These are phyloP conservation scores for Penicillium parvum DNA, from an alignment of 495 filamentous ascomycete genomes.

Conservation along the genomic window DNA sequence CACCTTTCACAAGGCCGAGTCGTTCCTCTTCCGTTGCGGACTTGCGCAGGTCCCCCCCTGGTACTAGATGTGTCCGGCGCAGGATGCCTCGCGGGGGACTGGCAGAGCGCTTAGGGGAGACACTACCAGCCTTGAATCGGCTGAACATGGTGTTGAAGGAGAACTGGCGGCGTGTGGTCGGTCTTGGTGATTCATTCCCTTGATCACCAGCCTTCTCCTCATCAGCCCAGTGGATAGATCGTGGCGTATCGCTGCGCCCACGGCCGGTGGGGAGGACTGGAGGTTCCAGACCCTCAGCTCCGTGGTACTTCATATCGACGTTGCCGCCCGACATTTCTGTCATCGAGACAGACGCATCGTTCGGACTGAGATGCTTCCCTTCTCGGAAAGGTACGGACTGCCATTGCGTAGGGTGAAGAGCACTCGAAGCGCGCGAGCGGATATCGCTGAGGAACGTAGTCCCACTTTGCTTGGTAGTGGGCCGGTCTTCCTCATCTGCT, in stretches of 20 bases:
- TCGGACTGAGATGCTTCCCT: slow-evolving; percentile 11
- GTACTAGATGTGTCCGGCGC: slow-evolving; percentile 44
- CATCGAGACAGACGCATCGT: slow-evolving; percentile 1
- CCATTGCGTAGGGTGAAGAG: slow-evolving; percentile 31
- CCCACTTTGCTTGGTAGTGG: slow-evolving; percentile 30
- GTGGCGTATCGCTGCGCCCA: slow-evolving; percentile 31
- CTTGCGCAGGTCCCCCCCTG: slow-evolving; percentile 27
- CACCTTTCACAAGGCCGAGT: slow-evolving; percentile 80
- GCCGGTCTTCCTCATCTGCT: slow-evolving; percentile 38
- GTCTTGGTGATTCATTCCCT: slow-evolving; percentile 12
- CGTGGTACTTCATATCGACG: slow-evolving; percentile 40
- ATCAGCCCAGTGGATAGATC: slow-evolving; percentile 31
- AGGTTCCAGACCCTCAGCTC: slow-evolving; percentile 16
- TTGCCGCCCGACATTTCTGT: slow-evolving; percentile 39
- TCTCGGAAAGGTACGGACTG: slow-evolving; percentile 31
- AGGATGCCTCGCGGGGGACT: slow-evolving; percentile 34
- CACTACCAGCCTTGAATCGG: slow-evolving; percentile 34
- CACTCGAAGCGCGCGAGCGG: slow-evolving; percentile 44
- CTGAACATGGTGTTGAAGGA: slow-evolving; percentile 83
- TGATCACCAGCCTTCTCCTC: slow-evolving; percentile 29
- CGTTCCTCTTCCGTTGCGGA: slow-evolving; percentile 81
- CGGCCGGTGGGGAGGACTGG: slow-evolving; percentile 18
- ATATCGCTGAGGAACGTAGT: slow-evolving; percentile 55
- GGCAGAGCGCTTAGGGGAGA: slow-evolving; percentile 26
- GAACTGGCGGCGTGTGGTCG: slow-evolving; percentile 68